Base-by-base conservation (phyloP, 352 stramenopile species). In the Pythium aristosporum region DNA sequence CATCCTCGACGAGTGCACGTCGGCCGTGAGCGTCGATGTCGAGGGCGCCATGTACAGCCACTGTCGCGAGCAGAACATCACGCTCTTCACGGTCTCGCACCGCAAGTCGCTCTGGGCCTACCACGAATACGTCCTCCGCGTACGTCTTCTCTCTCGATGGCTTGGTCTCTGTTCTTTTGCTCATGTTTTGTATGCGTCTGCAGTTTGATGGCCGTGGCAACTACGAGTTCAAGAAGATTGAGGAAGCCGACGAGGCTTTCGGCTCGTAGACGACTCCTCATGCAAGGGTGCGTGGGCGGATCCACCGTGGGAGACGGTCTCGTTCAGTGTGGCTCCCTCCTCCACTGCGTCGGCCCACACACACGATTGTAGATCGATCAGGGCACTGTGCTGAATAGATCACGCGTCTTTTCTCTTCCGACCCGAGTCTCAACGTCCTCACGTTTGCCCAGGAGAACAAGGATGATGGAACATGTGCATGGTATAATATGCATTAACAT, bases 41-140 rank as follows among this genome's bases (percentile, higher is more conserved):
- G 89, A 97, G 74, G 87, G 85, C 43, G 75, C 65, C 7, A 94
- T 97, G 78, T 97, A 97, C 80, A 81, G 71, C 50, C 73, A 87
- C 58, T 94, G 87, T 65, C 79, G 84, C 37, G 74, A 88, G 57
- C 85, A 94, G 54, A 89, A 90, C 73, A 97, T 97, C 68, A 97
- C 89, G 63, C 75, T 96, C 25, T 96, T 97, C 67, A 97, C 89
- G 3, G 89, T 97, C 37, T 96, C 87, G 59, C 89, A 97, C 67
- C 83, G 91, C 67, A 93, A 95, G 71, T 94, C 85, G 72, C 65
- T 97, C 12, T 96, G 88, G 88, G 85, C 80, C 61, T 94, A 96
- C 72, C 91, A 97, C 71, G 85, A 93, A 77, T 91, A 88, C 67
- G 81, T 91, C 20, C 77, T 92, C 52, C 75, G 76, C 68, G 83